A percentile compares a stretch with the other conserved stretches of the same genome.
phyloP scores from a whole-genome alignment of 495 filamentous ascomycete genomes.

The Parmelia sp. region DNA sequence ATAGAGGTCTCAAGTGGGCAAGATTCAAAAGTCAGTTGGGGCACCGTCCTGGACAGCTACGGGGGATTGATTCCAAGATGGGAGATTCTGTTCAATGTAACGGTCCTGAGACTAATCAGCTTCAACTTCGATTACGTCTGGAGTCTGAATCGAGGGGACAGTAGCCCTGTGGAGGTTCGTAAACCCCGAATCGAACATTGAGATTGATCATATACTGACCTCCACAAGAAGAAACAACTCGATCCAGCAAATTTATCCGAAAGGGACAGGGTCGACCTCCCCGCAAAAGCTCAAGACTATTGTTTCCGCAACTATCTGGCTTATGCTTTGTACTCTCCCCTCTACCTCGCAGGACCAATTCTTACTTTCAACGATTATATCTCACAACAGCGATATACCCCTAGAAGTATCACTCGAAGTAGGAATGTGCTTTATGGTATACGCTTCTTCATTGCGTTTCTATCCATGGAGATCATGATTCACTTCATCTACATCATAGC shows the following conservation, averaged over 20 bases:
- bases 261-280: conserved; percentile 71
- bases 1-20: conserved; percentile 19
- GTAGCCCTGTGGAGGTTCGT: conserved; percentile 79
- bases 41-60: conserved; percentile 61
- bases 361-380: conserved; percentile 98
- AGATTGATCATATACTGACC: conserved; percentile 43
- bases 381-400: conserved; percentile 69
- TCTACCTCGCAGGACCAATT: conserved; percentile 90
- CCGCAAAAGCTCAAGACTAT: conserved; percentile 64
- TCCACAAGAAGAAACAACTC: conserved; percentile 93
- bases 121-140: conserved; percentile 98
- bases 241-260: conserved; percentile 81
- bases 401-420: conserved; percentile 55
- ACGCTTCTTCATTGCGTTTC: conserved; percentile 71
- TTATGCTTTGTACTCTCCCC: conserved; percentile 82
- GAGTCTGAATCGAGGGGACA: conserved; percentile 61
- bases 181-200: neutral
- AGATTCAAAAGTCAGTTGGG: conserved; percentile 48
- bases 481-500: conserved; percentile 93
- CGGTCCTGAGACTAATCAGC: conserved; percentile 85
- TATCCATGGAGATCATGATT: conserved; percentile 90
- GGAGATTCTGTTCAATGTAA: conserved; percentile 96
- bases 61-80: conserved; percentile 80
- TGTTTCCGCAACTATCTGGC: conserved; percentile 78
- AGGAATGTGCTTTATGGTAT: conserved; percentile 74